Evolutionary conservation across 2,329 filamentous ascomycete genomes (phyloP), one percentile per base, ranked within the genome.

Genomic region (Talaromyces amestolkiae): DNA sequence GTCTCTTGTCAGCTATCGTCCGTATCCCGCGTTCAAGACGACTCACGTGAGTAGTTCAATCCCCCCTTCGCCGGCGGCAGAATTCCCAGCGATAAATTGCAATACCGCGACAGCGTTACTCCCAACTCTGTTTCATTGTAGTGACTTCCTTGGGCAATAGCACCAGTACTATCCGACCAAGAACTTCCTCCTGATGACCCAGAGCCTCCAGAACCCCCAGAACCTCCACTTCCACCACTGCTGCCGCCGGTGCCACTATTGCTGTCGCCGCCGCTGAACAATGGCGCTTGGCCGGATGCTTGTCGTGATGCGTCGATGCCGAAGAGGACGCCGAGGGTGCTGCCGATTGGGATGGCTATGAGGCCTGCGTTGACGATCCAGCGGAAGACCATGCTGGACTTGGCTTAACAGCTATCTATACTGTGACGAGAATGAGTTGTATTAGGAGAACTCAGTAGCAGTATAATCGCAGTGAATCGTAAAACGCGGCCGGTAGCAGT

Each of bases 281-380:
- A 73, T n/a, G 81, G 80, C 39, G 74, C 66, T 63, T 81, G 75
- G 41, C 83, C 83, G 2, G 71, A 75, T 9, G 81, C 76, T 37
- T 74, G 70, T 47, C 81, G 78, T 54, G 79, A 74, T n/a, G 76
- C 75, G 66, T 85, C 79, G 41, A 86, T 72, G 10, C 82, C 83
- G 41, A 85, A 73, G 27, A 86, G 73, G 51, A 85, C 74, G 58
- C 82, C 84, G 35, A 85, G 69, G 10, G 82, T 84, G 63, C 79
- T 77, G 65, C 78, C 83, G 65, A 85, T 79, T 45, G 81, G 84
- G 66, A 86, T 74, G 68, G 79, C 79, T 67, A 86, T 69, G 59
- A 86, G 78, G 70, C 76, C 77, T 62, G 81, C 77, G 74, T 84
- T 86, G 73, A 85, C 77, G 65, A 85, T 71, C 72, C 82, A 80